Evolutionary conservation across 108 stramenopile genomes (phyloP).

Genomic region (Epipyxis sp.): DNA sequence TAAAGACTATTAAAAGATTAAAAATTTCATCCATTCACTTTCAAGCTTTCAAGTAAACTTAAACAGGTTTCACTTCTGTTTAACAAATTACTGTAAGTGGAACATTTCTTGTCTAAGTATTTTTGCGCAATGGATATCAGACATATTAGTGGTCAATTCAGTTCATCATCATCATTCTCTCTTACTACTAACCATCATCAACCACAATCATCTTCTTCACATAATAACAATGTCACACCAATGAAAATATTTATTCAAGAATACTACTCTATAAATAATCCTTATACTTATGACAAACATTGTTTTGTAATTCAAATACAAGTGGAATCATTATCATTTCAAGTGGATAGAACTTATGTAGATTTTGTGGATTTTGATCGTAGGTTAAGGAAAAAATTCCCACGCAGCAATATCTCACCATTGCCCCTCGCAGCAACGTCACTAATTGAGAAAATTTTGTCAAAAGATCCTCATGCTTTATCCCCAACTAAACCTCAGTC

Average conservation of each 20-base stretch:
- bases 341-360: background rate
- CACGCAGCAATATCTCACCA: background rate
- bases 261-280: constrained; percentile 3
- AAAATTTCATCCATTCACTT: too few species aligned
- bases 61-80: too few species aligned
- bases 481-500: background rate
- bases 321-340: background rate
- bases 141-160: too few species aligned
- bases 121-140: too few species aligned
- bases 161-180: too few species aligned
- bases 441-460: background rate
- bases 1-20: too few species aligned
- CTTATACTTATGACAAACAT: background rate
- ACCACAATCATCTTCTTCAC: too few species aligned
- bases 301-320: background rate
- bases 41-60: too few species aligned
- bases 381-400: background rate
- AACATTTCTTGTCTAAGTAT: too few species aligned
- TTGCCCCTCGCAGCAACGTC: background rate
- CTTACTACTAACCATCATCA: too few species aligned
- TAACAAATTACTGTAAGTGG: too few species aligned
- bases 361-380: background rate
- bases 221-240: too few species aligned
- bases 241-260: background rate
- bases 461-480: background rate